Base-by-base conservation (phyloP, 257 asterid genomes). In the Rehmannia glutinosa region DNA sequence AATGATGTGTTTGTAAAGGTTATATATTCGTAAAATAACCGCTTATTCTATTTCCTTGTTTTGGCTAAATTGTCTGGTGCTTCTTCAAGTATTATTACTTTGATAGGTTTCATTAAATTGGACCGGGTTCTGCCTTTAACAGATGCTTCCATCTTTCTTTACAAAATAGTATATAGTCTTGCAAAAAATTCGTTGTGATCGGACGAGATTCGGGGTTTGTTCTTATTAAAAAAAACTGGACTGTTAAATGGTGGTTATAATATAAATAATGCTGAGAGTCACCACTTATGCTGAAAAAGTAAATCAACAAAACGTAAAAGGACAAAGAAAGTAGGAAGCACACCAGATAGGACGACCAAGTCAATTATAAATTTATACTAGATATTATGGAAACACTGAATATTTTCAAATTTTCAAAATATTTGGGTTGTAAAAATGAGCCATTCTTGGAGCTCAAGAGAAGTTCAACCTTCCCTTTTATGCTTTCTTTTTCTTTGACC, bases 401-500 rank as follows among this genome's bases (percentile, higher is more conserved):
- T n/a, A n/a, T n/a, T n/a, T n/a, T n/a, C n/a, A n/a, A n/a, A n/a
- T n/a, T 55, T 32, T 20, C 23, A 17, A 56, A 63, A 12, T 33
- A 28, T 42, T 58, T 50, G 35, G 41, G 58, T 64, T 71, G 54
- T 23, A 53, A 24, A 16, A 52, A 25, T 9, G 53, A 43, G 46
- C n/a, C 55, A 61, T 43, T 41, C 33, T 53, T 35, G 56, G 62
- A 9, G 19, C 63, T 15, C 45, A 54, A 39, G 55, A 53, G 54
- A 43, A 66, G 38, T 19, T 42, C 61, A 46, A 53, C 28, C 17
- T 15, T 63, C 28, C 33, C 50, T 7, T 11, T 25, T 57, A 16
- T 21, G 24, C 42, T 47, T 56, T 47, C 38, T 57, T 33, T 35
- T 62, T 38, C n/a, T 62, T 56, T 19, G 46, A 58, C 51, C 71